Evolutionary conservation across 768 basidiomycete genomes (phyloP).

Genomic region (Mycena alexandri): DNA sequence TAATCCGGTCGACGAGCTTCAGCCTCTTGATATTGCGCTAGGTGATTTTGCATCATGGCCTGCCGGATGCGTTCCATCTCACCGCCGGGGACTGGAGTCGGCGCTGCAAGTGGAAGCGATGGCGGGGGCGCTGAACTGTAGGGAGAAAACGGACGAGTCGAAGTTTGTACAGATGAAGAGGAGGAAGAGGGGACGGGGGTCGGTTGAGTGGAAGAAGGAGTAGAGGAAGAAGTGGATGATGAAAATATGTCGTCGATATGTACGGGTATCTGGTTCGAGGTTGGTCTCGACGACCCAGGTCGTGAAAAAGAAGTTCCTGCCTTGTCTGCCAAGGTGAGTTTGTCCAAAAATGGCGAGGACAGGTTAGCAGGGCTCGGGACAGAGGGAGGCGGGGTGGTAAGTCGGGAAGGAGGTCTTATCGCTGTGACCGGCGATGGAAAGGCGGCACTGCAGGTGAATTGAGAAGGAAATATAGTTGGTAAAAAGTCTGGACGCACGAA

Average conservation of each 20-base stretch:
- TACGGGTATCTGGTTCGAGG: constrained; percentile 33
- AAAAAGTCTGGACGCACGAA: constrained; percentile 25
- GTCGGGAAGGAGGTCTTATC: constrained; percentile 35
- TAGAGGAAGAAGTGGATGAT: constrained; percentile 8
- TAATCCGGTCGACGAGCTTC: constrained; percentile 82
- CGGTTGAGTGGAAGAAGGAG: constrained; percentile 12
- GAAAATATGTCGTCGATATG: constrained; percentile 47
- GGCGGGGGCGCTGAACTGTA: constrained; percentile 42
- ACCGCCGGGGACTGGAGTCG: constrained; percentile 54
- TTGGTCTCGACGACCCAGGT: constrained; percentile 30
- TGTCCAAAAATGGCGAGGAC: constrained; percentile 63
- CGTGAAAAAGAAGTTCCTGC: constrained; percentile 28
- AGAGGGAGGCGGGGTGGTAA: constrained; percentile 48
- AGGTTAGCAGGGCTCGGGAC: constrained; percentile 48
- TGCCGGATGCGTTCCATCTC: constrained; percentile 74
- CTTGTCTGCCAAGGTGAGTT: constrained; percentile 49
- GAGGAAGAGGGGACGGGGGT: constrained; percentile 25
- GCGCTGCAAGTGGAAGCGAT: constrained; percentile 38
- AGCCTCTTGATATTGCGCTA: constrained; percentile 62
- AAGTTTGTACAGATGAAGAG: constrained; percentile 37
- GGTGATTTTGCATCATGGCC: constrained; percentile 62
- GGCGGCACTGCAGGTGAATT: constrained; percentile 16
- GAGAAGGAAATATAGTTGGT: constrained; percentile 4
- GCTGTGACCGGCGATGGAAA: constrained; percentile 44
- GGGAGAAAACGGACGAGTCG: constrained; percentile 41